A percentile compares a stretch with the other conserved stretches of the same genome.
phyloP scores from a whole-genome alignment of 352 stramenopile genomes.

The Pythium phragmitis region DNA sequence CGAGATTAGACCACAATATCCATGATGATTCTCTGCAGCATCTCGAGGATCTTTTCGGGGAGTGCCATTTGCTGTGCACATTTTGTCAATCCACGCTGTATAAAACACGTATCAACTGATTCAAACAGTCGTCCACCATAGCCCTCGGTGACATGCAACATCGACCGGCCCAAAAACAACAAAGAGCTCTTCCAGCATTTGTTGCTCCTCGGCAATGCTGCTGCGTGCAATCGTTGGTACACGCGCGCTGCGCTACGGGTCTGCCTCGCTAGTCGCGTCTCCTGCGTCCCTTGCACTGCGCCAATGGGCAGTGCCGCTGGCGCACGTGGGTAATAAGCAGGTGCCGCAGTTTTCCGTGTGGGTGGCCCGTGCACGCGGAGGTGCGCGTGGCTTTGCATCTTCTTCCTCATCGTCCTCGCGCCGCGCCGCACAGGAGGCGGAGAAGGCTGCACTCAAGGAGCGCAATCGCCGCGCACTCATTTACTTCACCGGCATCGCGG shows the following conservation, averaged over 20 bases:
- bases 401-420: slow-evolving; percentile 31
- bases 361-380: slow-evolving; percentile 1
- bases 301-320: slow-evolving; percentile 10
- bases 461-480: slow-evolving; percentile 91
- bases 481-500: slow-evolving; percentile 92
- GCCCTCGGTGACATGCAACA: background rate
- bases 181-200: too few species aligned
- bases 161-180: too few species aligned
- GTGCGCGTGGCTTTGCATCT: slow-evolving; percentile 37
- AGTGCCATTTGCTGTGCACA: background rate
- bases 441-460: slow-evolving; percentile 64
- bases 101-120: slow-evolving; percentile 4
- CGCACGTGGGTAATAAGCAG: slow-evolving; percentile 19
- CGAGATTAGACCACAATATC: too few species aligned
- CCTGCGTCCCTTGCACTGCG: background rate
- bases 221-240: slow-evolving; percentile 7
- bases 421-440: slow-evolving; percentile 36
- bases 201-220: slow-evolving; percentile 5
- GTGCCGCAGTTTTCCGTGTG: slow-evolving; percentile 16
- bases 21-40: too few species aligned
- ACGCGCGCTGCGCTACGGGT: background rate
- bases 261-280: background rate
- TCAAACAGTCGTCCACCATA: slow-evolving; percentile 18
- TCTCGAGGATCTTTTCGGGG: background rate
- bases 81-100: background rate